Conservation (phyloP, 441 rosid species). For the Syzygium syzygioides region DNA sequence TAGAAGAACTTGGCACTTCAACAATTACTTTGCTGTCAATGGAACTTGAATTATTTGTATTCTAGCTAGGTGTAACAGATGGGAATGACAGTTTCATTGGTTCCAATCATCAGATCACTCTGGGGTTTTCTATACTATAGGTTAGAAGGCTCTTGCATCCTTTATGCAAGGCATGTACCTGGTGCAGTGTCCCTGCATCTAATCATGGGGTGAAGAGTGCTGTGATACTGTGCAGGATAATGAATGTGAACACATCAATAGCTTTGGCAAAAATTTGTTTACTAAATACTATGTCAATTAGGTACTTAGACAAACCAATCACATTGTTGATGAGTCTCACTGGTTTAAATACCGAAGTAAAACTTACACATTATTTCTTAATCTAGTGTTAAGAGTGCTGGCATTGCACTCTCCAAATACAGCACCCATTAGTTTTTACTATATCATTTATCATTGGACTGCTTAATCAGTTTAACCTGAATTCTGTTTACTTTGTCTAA, state of each 20-base stretch:
- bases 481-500: constrained; percentile 1
- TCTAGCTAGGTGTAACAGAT: neutral
- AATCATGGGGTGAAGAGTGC: neutral
- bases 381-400: neutral
- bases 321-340: neutral
- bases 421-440: neutral
- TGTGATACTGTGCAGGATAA: neutral
- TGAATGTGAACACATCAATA: neutral
- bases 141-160: neutral
- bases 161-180: neutral
- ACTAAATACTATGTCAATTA: neutral
- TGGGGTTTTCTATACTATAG: neutral
- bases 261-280: neutral
- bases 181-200: neutral
- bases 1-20: neutral
- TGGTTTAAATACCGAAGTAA: neutral
- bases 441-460: neutral
- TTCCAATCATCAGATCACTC: neutral
- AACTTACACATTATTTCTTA: neutral
- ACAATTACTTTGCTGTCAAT: neutral
- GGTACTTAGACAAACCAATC: neutral
- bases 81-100: neutral
- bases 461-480: neutral
- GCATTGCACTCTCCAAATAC: neutral
- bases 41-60: neutral